Evolutionary conservation across 257 asterid genomes (phyloP), one percentile per base, ranked within the genome.

Genomic region (Przewalskia tangutica): DNA sequence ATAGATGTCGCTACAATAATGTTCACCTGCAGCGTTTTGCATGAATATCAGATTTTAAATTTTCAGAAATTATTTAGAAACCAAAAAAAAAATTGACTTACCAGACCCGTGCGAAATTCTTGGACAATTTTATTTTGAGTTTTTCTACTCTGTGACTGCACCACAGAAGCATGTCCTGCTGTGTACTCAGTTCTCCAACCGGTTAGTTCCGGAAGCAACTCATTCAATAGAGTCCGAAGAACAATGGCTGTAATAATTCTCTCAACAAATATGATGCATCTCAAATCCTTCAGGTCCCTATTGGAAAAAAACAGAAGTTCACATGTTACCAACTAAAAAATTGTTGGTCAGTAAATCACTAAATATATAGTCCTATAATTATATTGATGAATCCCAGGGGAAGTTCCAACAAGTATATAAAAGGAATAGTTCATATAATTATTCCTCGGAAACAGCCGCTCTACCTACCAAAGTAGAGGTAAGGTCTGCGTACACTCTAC

Each of bases 241-340:
- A 88, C 98, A 65, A 92, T 84, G 5, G 99, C 97, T 3, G 97
- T 89, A 42, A 92, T 83, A 81, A 95, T 86, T 90, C 98, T 90
- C 85, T 95, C 89, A 11, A 93, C 99, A 85, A 93, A 95, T 56
- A 95, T 88, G 50, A 95, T 90, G 82, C 99, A 95, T 79, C 99
- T 90, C 89, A 95, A 84, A 67, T 92, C 93, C 84, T 84, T 91
- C 20, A 87, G 42, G 60, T 89, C 87, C 83, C 99, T 95, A 90
- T 51, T 32, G 63, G 62, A 84, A 4, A 6, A 9, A 53, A 13
- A 18, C 16, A 23, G 9, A 62, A 23, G 6, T 23, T 10, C 1
- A n/a, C 16, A 55, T 16, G 77, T 4, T 40, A 46, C 59, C 59
- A 11, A 70, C 5, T 7, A n/a, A 20, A 46, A 23, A 50, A 56